Conservation (phyloP, 1,284 basidiomycete species). For the Phellopilus nigrolimitatus region DNA sequence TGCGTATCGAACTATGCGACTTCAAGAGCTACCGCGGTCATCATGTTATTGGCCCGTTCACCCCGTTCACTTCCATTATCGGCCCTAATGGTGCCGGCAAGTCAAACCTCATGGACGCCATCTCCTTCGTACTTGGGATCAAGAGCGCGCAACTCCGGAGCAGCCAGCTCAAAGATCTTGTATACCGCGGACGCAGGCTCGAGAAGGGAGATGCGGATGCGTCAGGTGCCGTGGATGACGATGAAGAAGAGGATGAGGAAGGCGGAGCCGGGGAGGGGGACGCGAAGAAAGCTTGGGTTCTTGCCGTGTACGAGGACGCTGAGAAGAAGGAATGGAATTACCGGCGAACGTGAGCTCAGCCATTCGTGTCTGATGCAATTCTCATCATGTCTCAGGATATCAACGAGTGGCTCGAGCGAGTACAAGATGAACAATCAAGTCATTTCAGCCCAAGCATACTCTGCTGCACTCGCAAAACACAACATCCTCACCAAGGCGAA, state of each 20-base stretch:
- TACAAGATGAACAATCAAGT: conserved; percentile 79
- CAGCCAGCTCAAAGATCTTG: conserved; percentile 90
- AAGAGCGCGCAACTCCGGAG: conserved; percentile 91
- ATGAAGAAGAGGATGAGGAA: conserved; percentile 46
- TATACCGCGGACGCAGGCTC: conserved; percentile 86
- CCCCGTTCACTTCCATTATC: conserved; percentile 91
- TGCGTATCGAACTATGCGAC: conserved; percentile 82
- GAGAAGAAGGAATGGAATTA: conserved; percentile 84
- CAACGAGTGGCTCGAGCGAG: conserved; percentile 79
- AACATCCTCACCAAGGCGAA: conserved; percentile 99
- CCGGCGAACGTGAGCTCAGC: conserved; percentile 79
- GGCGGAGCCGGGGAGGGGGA: conserved; percentile 57
- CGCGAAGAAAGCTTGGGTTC: conserved; percentile 91
- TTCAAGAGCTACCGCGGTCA: conserved; percentile 80
- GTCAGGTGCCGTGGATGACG: conserved; percentile 43
- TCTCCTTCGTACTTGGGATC: conserved; percentile 97
- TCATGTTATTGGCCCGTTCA: conserved; percentile 87
- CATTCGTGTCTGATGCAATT: conserved; percentile 1
- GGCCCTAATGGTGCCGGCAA: conserved; percentile 99
- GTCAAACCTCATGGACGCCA: conserved; percentile 99
- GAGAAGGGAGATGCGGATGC: conserved; percentile 50
- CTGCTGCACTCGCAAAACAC: conserved; percentile 77
- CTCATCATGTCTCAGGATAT: conserved; percentile 47
- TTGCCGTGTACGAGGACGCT: conserved; percentile 83
- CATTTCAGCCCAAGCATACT: conserved; percentile 84